Evolutionary conservation across 495 filamentous ascomycete genomes (phyloP).

Genomic region (Neurospora sp.): DNA sequence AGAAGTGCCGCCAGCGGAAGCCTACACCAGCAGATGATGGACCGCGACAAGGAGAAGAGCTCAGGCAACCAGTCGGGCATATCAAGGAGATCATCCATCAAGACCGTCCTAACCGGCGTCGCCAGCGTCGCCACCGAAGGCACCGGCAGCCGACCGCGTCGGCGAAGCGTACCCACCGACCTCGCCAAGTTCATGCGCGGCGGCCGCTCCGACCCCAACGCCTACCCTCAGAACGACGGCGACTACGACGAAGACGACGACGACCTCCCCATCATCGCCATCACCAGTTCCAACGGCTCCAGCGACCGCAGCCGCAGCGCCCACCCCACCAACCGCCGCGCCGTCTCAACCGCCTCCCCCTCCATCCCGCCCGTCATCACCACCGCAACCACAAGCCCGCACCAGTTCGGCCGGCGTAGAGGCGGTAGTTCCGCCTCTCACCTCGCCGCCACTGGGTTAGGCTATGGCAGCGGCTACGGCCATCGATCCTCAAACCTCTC

Average conservation of each 20-base stretch:
- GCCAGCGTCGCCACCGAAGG: not conserved
- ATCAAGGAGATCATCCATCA: not conserved
- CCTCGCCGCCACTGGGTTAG: not conserved
- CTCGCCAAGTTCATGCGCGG: slow-evolving; percentile 9
- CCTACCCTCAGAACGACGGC: slow-evolving; percentile 10
- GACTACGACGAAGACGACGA: slow-evolving; percentile 5
- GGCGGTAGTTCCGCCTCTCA: not conserved
- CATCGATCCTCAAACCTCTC: not conserved
- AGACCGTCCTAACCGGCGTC: not conserved
- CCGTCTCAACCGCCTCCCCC: not conserved
- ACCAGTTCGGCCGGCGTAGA: not conserved
- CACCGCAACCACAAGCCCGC: not conserved
- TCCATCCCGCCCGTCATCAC: not conserved
- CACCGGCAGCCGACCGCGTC: not conserved
- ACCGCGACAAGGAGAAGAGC: not conserved
- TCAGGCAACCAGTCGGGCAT: not conserved
- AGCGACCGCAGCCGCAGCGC: not conserved
- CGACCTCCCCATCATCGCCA: not conserved
- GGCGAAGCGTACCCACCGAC: slow-evolving; percentile 15
- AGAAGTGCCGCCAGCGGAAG: not conserved
- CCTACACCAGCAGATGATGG: not conserved
- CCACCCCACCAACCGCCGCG: not conserved
- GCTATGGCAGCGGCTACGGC: not conserved
- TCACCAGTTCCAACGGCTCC: not conserved
- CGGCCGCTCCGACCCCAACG: not conserved